Conservation (phyloP, 1,284 basidiomycete species). For the Ganoderma multipileum region DNA sequence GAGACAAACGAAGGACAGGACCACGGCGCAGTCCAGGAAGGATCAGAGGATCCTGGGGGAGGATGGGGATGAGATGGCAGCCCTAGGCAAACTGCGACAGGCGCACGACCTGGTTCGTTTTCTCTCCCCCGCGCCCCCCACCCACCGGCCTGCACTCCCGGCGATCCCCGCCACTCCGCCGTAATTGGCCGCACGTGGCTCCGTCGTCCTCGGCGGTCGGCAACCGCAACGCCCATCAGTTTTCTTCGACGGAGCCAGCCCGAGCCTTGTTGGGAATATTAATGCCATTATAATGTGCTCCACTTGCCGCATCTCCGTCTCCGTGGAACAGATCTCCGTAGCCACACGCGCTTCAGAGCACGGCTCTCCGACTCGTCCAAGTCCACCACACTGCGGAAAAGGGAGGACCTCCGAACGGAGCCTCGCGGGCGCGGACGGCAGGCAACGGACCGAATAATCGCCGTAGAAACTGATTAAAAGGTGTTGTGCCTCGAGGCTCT, state of each 20-base stretch:
- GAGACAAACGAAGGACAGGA: slow-evolving; percentile 45
- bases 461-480: slow-evolving; percentile 5
- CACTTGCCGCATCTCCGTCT: neutral
- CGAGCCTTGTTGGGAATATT: neutral
- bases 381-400: neutral
- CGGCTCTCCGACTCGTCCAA: neutral
- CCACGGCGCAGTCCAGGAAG: slow-evolving; percentile 34
- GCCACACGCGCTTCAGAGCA: neutral
- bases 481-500: slow-evolving; percentile 8
- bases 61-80: slow-evolving; percentile 42
- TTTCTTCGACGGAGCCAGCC: neutral
- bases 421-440: neutral
- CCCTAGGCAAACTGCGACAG: slow-evolving; percentile 6
- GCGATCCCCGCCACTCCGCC: slow-evolving; percentile 4
- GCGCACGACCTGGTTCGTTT: slow-evolving; percentile 14
- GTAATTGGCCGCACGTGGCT: slow-evolving; percentile 9
- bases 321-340: neutral
- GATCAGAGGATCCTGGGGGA: slow-evolving; percentile 27
- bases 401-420: neutral
- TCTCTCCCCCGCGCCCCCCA: neutral
- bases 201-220: slow-evolving; percentile 5
- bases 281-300: neutral
- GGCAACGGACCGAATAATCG: neutral
- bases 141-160: neutral
- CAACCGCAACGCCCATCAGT: neutral